These are phyloP conservation scores for Pinus taeda DNA, from an alignment of 75 land plant species.

Conservation along the genomic window DNA sequence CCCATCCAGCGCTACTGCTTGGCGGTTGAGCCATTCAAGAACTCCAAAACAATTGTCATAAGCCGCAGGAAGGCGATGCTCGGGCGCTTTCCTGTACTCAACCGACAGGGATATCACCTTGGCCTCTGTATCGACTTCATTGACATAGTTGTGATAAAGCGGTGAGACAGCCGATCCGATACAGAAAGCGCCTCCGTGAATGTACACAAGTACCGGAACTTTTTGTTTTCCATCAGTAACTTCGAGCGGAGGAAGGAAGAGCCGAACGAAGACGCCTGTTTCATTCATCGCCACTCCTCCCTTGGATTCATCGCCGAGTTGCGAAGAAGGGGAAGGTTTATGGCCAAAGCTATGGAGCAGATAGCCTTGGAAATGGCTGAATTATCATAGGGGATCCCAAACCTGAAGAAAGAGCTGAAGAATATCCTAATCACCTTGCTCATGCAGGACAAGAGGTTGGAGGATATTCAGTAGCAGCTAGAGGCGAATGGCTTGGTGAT, in stretches of 20 bases:
- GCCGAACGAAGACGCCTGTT: conserved; percentile 14
- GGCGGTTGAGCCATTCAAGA: conserved; percentile 40
- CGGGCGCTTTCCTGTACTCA: conserved; percentile 59
- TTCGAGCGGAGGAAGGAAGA: conserved; percentile 23
- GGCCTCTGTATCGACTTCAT: conserved; percentile 7
- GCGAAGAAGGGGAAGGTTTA: too few relatives aligned
- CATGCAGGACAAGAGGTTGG: too few relatives aligned
- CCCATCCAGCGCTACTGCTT: conserved; percentile 7
- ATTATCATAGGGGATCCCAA: too few relatives aligned
- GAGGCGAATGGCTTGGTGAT: too few relatives aligned
- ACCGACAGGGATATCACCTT: conserved; percentile 28
- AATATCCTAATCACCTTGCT: too few relatives aligned
- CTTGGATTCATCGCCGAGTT: background rate
- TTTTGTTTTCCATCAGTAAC: background rate
- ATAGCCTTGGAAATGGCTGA: too few relatives aligned
- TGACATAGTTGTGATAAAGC: conserved; percentile 23
- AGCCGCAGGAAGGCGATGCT: conserved; percentile 50
- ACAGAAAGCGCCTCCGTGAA: conserved; percentile 13
- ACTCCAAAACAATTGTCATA: conserved; percentile 52
- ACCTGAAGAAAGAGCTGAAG: too few relatives aligned
- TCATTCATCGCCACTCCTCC: conserved; percentile 17
- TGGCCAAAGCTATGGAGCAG: too few relatives aligned
- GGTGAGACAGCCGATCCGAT: conserved; percentile 17
- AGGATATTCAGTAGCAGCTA: too few relatives aligned
- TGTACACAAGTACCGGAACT: too few relatives aligned